phyloP scores from a whole-genome alignment of 2,329 filamentous ascomycete genomes.

The Leptographium flavum region DNA sequence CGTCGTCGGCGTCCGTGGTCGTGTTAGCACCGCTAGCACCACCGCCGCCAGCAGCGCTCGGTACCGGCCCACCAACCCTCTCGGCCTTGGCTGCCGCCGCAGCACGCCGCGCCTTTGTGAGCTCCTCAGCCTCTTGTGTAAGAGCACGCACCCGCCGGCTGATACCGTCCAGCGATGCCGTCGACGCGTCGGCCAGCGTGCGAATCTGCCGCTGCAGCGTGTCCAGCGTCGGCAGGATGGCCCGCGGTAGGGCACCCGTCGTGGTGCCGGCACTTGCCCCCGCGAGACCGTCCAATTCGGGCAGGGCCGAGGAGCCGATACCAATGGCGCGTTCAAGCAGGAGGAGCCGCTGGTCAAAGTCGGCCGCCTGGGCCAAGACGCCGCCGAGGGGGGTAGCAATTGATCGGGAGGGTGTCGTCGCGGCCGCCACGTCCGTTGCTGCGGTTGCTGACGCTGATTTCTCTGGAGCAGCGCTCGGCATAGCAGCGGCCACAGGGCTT shows the following conservation, averaged over 20 bases:
- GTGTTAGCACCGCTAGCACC: conserved; percentile 17
- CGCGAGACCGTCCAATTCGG: conserved; percentile 43
- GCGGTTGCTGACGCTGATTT: not conserved
- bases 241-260: conserved; percentile 32
- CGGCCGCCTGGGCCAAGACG: conserved; percentile 65
- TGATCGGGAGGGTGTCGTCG: conserved; percentile 9
- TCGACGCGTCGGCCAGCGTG: conserved; percentile 58
- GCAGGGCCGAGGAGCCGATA: conserved; percentile 52
- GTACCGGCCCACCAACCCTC: no score
- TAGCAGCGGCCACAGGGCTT: not conserved
- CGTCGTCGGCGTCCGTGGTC: conserved; percentile 30
- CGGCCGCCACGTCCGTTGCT: conserved; percentile 10
- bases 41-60: not conserved
- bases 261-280: not conserved
- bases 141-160: conserved; percentile 56
- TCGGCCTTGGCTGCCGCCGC: conserved; percentile 47
- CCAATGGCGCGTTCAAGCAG: conserved; percentile 72
- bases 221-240: conserved; percentile 72
- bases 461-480: not conserved
- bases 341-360: conserved; percentile 72
- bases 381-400: conserved; percentile 13
- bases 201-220: conserved; percentile 68
- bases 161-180: conserved; percentile 58
- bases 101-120: conserved; percentile 52
- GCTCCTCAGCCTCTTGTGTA: conserved; percentile 55